Conservation (phyloP, 2,329 filamentous ascomycete genomes). For the Colletotrichum theobromicola region DNA sequence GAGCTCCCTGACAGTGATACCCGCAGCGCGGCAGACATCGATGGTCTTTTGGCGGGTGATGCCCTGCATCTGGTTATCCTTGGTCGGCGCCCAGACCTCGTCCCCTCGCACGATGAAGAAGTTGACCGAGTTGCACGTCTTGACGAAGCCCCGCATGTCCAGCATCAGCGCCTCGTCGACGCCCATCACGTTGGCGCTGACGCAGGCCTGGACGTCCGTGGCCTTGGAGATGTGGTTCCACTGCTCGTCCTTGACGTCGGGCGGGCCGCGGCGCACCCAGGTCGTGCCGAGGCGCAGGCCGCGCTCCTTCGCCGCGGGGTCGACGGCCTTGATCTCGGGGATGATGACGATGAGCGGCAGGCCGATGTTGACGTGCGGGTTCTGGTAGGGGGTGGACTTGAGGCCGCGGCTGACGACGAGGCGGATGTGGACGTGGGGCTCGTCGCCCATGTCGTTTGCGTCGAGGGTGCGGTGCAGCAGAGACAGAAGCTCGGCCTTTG, state of each 20-base stretch:
- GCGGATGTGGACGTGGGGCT: conserved; percentile 31
- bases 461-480: conserved; percentile 30
- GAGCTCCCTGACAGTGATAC: conserved; percentile 29
- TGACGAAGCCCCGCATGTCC: conserved; percentile 31
- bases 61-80: conserved; percentile 35
- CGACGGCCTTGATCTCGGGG: conserved; percentile 31
- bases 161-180: conserved; percentile 35
- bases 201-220: conserved; percentile 34
- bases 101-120: conserved; percentile 35
- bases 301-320: conserved; percentile 23
- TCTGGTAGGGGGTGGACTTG: conserved; percentile 31
- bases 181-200: conserved; percentile 32
- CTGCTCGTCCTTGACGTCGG: conserved; percentile 35
- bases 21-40: conserved; percentile 30
- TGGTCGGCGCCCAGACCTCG: conserved; percentile 36
- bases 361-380: conserved; percentile 31
- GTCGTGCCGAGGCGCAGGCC: conserved; percentile 30
- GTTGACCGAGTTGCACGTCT: conserved; percentile 36
- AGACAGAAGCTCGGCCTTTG: conserved; percentile 27
- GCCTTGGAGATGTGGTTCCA: conserved; percentile 37
- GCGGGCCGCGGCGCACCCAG: conserved; percentile 32
- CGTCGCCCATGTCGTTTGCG: conserved; percentile 29
- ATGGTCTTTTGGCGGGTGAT: conserved; percentile 35
- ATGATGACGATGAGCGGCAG: conserved; percentile 34
- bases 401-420: conserved; percentile 32